Evolutionary conservation across 805 yeast genomes (phyloP).

Genomic region (Zygotorulaspora danielsina): DNA sequence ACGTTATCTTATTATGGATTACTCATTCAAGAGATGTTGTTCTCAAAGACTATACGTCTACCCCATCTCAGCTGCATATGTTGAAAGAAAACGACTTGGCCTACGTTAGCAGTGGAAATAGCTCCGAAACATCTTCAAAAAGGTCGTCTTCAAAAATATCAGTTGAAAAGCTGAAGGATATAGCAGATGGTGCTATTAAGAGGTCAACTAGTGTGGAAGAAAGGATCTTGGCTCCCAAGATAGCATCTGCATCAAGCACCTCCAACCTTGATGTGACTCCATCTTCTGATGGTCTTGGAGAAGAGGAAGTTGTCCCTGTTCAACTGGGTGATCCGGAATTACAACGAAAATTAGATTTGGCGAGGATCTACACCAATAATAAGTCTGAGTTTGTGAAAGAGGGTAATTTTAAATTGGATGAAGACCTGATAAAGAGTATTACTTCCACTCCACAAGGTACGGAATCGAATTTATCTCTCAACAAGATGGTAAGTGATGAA

Average conservation of each 20-base stretch:
- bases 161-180: conserved; percentile 19
- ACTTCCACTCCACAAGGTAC: conserved; percentile 24
- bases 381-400: conserved; percentile 35
- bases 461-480: conserved; percentile 9
- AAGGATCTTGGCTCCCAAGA: conserved; percentile 12
- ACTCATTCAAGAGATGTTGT: conserved; percentile 63
- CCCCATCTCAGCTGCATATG: conserved; percentile 40
- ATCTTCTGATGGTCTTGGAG: not conserved
- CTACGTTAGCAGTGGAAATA: conserved; percentile 27
- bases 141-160: conserved; percentile 24
- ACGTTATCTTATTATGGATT: conserved; percentile 71
- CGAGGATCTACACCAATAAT: conserved; percentile 31
- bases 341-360: conserved; percentile 27
- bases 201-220: conserved; percentile 7
- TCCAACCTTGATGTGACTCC: not conserved
- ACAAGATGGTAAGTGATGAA: conserved; percentile 5
- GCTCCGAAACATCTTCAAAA: conserved; percentile 29
- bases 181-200: conserved; percentile 3
- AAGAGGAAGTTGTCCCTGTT: not conserved
- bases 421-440: conserved; percentile 30
- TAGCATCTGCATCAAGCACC: conserved; percentile 3
- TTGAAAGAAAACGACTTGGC: conserved; percentile 38
- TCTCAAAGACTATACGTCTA: conserved; percentile 33
- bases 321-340: conserved; percentile 20
- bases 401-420: conserved; percentile 34